These are phyloP conservation scores for Limtongia smithiae DNA, from an alignment of 805 yeast species.

Conservation along the genomic window DNA sequence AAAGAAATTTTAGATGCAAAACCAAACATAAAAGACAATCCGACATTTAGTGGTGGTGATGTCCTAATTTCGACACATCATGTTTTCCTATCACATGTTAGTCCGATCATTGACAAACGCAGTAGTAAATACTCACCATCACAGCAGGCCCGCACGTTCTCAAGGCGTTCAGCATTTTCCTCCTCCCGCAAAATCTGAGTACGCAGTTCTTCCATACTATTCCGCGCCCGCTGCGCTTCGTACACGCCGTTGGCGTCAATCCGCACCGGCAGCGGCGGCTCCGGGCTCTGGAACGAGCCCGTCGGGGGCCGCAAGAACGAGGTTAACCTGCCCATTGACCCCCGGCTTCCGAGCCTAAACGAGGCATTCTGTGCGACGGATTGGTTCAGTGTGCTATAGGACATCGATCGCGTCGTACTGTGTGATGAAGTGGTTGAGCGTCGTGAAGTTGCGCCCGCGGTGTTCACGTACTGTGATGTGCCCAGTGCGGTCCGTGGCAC, in stretches of 20 bases:
- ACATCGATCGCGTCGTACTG: background rate
- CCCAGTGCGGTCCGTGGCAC: too few species aligned
- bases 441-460: too few species aligned
- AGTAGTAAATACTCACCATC: slow-evolving; percentile 28
- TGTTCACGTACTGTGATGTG: too few species aligned
- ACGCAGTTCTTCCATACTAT: slow-evolving; percentile 12
- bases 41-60: background rate
- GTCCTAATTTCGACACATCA: slow-evolving; percentile 24
- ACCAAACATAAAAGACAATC: too few species aligned
- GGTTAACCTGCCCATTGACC: slow-evolving; percentile 17
- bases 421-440: background rate
- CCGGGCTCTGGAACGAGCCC: background rate
- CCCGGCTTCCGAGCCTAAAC: slow-evolving; percentile 3
- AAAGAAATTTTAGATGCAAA: too few species aligned
- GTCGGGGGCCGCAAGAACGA: slow-evolving; percentile 12
- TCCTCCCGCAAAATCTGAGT: slow-evolving; percentile 14
- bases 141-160: slow-evolving; percentile 42
- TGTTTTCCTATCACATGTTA: slow-evolving; percentile 26
- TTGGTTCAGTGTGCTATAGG: background rate
- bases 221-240: slow-evolving; percentile 1
- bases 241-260: background rate
- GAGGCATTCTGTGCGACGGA: slow-evolving; percentile 1
- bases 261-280: background rate
- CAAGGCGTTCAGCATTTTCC: slow-evolving; percentile 46
- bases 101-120: background rate